Base-by-base conservation (phyloP, 441 rosid genomes). In the Arabidopsis lyrata region DNA sequence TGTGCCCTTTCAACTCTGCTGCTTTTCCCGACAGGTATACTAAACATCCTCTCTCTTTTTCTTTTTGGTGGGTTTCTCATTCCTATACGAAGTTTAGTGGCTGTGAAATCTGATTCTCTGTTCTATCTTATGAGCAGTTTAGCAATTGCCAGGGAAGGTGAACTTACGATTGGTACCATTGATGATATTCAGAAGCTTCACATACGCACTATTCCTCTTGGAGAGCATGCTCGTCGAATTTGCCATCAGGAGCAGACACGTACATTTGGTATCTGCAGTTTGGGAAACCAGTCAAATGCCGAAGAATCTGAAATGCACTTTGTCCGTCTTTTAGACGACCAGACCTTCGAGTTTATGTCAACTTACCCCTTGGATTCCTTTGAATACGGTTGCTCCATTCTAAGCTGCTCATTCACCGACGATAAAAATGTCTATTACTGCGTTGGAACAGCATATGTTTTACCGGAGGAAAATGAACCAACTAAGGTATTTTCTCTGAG, bases 111-210 rank as follows among this genome's bases (percentile, higher is more conserved):
- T 83, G 58, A 63, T 63, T 73, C 52, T 53, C 54, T 63, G 65
- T 60, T 66, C 76, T 66, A 60, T 66, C 24, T 69, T 61, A 32
- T 68, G 69, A 72, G 80, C 95, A 95, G 99, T 75, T 90, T 95
- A 31, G 99, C 98, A 11, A 90, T 95, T 80, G 99, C 99, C 14
- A 95, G 91, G 77, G 98, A 93, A 84, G 99, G 98, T 13, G 98
- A 93, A 77, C 99, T 95, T 79, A 88, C 94, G 4, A 95, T 95
- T 61, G 99, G 98, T 54, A 93, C 99, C 68, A 93, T 95, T 61
- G 99, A 95, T 86, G 98, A 91, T 77, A 95, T 93, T 74, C 99
- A 93, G 83, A 95, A 93, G 90, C 99, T 95, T 81, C 99, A 95
- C 73, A 95, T 93, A 67, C 97, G 99, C 69, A 84, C 99, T 53